Evolutionary conservation across 208 protist genomes (phyloP).

Genomic region (Leptomonas pyrrhocoris): DNA sequence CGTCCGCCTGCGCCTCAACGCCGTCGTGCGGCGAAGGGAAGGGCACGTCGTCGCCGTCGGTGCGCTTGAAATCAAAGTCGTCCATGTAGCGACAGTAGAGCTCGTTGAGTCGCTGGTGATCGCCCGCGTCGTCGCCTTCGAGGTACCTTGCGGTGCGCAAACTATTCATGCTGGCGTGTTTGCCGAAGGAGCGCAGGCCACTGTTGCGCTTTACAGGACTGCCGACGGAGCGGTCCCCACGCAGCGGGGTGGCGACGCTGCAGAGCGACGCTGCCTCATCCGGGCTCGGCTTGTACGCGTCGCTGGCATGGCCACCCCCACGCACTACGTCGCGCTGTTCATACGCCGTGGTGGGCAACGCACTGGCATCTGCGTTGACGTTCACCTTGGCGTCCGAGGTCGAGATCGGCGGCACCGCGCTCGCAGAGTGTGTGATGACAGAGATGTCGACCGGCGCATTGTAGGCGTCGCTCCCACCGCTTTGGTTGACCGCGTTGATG

Average conservation of each 20-base stretch:
- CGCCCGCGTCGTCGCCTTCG: constrained; percentile 12
- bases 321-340: neutral
- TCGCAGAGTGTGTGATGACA: constrained; percentile 16
- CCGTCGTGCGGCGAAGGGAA: constrained; percentile 52
- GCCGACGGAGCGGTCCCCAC: neutral
- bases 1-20: constrained; percentile 34
- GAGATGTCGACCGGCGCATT: constrained; percentile 7
- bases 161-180: constrained; percentile 3
- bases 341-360: constrained; percentile 12
- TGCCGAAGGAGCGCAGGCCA: neutral
- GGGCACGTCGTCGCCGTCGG: constrained; percentile 14
- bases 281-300: neutral
- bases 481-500: constrained; percentile 2
- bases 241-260: neutral
- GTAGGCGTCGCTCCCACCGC: neutral
- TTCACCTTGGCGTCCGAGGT: constrained; percentile 16
- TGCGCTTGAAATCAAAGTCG: constrained; percentile 23
- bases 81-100: constrained; percentile 33
- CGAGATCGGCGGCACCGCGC: constrained; percentile 6
- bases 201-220: constrained; percentile 7
- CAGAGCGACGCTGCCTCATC: neutral
- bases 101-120: constrained; percentile 12
- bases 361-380: neutral
- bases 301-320: neutral
- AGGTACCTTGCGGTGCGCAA: constrained; percentile 4